Conservation (phyloP, 2,329 filamentous ascomycete genomes). For the Hypoxylon sp. region DNA sequence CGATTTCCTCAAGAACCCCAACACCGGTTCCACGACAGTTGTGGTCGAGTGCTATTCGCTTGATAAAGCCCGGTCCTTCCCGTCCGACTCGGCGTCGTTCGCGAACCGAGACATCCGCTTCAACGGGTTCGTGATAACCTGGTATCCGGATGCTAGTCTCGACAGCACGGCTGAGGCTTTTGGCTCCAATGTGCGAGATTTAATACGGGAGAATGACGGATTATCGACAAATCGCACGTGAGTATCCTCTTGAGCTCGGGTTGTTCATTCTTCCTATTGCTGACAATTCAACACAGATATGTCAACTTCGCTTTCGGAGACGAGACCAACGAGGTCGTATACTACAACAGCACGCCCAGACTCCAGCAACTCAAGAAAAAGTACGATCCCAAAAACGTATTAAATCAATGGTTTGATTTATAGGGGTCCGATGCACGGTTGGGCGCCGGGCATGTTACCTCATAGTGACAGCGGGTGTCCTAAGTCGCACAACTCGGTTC, state of each 20-base stretch:
- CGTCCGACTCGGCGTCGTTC: constrained; percentile 44
- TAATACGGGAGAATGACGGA: constrained; percentile 46
- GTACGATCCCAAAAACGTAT: constrained; percentile 47
- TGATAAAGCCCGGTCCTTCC: constrained; percentile 44
- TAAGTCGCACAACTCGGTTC: neutral
- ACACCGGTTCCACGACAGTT: constrained; percentile 51
- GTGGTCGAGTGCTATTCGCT: constrained; percentile 56
- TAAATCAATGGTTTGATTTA: constrained; percentile 50
- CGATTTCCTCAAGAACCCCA: constrained; percentile 51
- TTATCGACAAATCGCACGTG: constrained; percentile 40
- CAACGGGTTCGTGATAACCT: constrained; percentile 55
- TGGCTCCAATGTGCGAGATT: constrained; percentile 49
- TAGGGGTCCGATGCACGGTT: neutral
- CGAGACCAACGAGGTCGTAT: constrained; percentile 47
- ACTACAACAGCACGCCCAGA: constrained; percentile 45
- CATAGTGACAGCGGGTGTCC: neutral
- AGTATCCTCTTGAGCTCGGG: constrained; percentile 19
- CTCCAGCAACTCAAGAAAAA: constrained; percentile 47
- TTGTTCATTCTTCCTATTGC: neutral
- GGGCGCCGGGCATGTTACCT: neutral
- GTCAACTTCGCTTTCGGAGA: constrained; percentile 54
- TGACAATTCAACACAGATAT: constrained; percentile 43
- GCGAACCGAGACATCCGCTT: constrained; percentile 53
- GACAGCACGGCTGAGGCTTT: constrained; percentile 54
- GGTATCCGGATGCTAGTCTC: constrained; percentile 54